Evolutionary conservation across 768 basidiomycete genomes (phyloP).

Genomic region (Pleurotus djamor): DNA sequence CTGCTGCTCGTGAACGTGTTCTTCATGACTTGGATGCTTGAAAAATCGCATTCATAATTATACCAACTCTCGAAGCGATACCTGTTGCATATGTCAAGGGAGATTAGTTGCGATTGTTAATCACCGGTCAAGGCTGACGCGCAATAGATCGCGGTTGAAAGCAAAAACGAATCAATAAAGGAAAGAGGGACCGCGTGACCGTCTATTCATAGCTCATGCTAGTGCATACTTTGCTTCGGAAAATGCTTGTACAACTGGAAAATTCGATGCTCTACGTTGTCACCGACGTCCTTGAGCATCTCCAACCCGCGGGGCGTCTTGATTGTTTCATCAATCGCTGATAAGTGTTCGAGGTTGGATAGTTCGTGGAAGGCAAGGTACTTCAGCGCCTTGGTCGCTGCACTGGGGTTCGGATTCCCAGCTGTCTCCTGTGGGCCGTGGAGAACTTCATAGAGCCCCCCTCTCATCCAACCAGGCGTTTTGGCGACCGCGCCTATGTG

Average conservation of each 20-base stretch:
- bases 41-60: too few species aligned
- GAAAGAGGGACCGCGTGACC: too few species aligned
- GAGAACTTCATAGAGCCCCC: conserved; percentile 24
- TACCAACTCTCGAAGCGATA: too few species aligned
- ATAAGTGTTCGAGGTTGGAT: conserved; percentile 11
- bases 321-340: conserved; percentile 15
- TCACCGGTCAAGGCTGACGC: too few species aligned
- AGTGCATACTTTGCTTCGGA: not conserved
- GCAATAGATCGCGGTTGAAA: too few species aligned
- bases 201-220: too few species aligned
- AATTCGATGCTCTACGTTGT: conserved; percentile 13
- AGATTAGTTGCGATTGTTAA: too few species aligned
- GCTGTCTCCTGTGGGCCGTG: conserved; percentile 14
- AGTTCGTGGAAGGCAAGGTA: conserved; percentile 31
- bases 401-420: conserved; percentile 9
- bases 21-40: too few species aligned
- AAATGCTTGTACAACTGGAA: conserved; percentile 22
- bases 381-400: conserved; percentile 10
- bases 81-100: too few species aligned
- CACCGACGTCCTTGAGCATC: conserved; percentile 14
- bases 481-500: conserved; percentile 25
- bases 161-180: too few species aligned
- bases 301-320: conserved; percentile 21
- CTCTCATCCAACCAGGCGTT: conserved; percentile 26
- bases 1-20: too few species aligned